phyloP scores from a whole-genome alignment of 805 yeast species.

The Hyphopichia homilentoma region DNA sequence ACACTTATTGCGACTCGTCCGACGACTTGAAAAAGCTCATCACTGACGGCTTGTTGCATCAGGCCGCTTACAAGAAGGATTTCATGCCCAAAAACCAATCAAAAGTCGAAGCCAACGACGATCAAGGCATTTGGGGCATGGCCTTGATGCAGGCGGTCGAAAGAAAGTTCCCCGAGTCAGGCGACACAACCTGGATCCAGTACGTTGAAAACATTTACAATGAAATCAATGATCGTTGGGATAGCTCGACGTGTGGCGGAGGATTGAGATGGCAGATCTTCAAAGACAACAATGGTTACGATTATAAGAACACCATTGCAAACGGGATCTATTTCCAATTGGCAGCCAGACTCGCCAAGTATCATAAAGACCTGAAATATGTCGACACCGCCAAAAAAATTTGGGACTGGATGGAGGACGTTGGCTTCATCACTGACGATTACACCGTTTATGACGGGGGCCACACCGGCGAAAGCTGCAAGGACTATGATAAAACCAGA shows the following conservation, averaged over 20 bases:
- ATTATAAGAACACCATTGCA: slow-evolving; percentile 42
- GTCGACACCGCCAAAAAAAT: slow-evolving; percentile 39
- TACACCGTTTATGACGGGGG: slow-evolving; percentile 71
- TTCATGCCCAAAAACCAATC: slow-evolving; percentile 86
- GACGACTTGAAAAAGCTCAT: slow-evolving; percentile 61
- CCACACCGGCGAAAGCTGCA: slow-evolving; percentile 54
- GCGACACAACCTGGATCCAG: slow-evolving; percentile 34
- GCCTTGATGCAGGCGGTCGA: slow-evolving; percentile 92
- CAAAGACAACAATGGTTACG: slow-evolving; percentile 44
- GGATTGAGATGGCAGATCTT: slow-evolving; percentile 48
- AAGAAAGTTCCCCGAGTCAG: slow-evolving; percentile 63
- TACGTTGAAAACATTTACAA: slow-evolving; percentile 41
- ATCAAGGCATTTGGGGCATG: slow-evolving; percentile 96
- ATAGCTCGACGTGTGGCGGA: slow-evolving; percentile 31
- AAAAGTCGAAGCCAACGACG: slow-evolving; percentile 95
- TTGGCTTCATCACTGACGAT: slow-evolving; percentile 39
- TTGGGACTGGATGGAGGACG: slow-evolving; percentile 43
- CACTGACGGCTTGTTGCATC: slow-evolving; percentile 62
- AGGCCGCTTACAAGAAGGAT: slow-evolving; percentile 62
- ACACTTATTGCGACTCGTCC: slow-evolving; percentile 43
- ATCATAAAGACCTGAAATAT: slow-evolving; percentile 36
- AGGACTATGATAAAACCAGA: slow-evolving; percentile 51
- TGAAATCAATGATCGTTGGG: slow-evolving; percentile 45
- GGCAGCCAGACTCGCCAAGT: slow-evolving; percentile 42
- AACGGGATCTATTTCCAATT: slow-evolving; percentile 43